Percentiles rank a stretch among this genome's conserved stretches.
Evolutionary conservation across 2,329 filamentous ascomycete species (phyloP).

Genomic region (Xylaria sp.): DNA sequence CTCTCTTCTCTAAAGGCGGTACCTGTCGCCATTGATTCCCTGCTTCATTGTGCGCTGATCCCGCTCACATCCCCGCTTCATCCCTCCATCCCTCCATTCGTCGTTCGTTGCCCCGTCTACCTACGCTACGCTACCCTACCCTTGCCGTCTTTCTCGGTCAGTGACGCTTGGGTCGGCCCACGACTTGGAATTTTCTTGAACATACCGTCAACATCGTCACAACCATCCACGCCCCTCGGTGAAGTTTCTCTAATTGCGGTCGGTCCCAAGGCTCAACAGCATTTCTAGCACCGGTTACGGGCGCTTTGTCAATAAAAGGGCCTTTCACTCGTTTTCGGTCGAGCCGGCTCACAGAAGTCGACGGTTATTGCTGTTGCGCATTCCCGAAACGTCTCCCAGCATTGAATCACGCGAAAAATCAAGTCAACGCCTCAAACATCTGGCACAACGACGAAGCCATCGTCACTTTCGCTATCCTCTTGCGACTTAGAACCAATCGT

Average conservation of each 20-base stretch:
- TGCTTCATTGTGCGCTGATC: not conserved
- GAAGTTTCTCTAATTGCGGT: not conserved
- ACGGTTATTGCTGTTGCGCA: not conserved
- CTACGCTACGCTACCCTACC: not conserved
- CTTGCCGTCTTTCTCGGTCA: not conserved
- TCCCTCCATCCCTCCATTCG: constrained; percentile 2
- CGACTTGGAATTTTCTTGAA: constrained; percentile 4
- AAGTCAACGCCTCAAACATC: too few relatives aligned
- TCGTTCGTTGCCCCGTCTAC: not conserved
- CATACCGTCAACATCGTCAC: not conserved
- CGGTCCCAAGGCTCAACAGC: not conserved
- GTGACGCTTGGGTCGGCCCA: not conserved
- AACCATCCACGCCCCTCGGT: not conserved
- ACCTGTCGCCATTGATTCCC: constrained; percentile 1
- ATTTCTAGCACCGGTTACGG: not conserved
- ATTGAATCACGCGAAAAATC: not conserved
- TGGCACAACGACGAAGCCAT: not conserved
- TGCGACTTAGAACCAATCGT: not conserved
- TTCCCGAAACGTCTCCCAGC: not conserved
- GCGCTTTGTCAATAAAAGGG: not conserved
- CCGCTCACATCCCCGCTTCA: not conserved
- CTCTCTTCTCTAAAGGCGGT: constrained; percentile 6
- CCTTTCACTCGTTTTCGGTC: constrained; percentile 7
- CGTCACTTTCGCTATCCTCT: not conserved
- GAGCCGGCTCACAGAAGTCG: not conserved